Base-by-base conservation (phyloP, 2,329 filamentous ascomycete genomes). In the Curvularia lunata region DNA sequence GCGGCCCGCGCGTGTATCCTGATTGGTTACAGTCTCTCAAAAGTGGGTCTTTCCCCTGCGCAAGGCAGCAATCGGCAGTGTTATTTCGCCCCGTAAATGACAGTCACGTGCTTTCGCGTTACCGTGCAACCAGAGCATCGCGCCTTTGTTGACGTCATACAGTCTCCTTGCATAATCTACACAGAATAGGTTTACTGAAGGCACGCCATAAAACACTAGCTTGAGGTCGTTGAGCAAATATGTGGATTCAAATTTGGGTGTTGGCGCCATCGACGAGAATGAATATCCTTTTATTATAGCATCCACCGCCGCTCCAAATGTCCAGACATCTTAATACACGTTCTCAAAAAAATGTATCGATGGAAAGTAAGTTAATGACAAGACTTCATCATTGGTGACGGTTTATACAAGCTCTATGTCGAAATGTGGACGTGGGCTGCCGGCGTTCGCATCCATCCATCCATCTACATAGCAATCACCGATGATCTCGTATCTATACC, bases 1-100 rank as follows among this genome's bases (percentile, higher is more conserved):
- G 46, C 50, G 55, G 53, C 48, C 34, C 55, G 52, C 45, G 55
- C 58, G 47, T 41, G 28, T 23, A 34, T 34, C 38, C 42, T 50
- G 43, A 60, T 64, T 62, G 59, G 56, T 53, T 58, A 42, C 34
- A 32, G 18, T 25, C 28, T 13, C n/a, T 28, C 30, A 23, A 37
- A 34, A 34, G 50, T 48, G 46, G 46, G 40, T 30, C 25, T 8
- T 21, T 47, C 51, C 54, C 49, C 47, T 25, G 50, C 40, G 49
- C 45, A 48, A 54, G 52, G 52, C 52, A 54, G 37, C 52, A 23
- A 42, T 45, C 28, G 41, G 23, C 41, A 10, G 32, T 32, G 21
- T 28, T 25, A 13, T 49, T 37, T 47, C 8, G 43, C 40, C n/a
- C 30, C 37, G 8, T 47, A 28, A 30, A 34, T 49, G 8, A 25